These are phyloP conservation scores for Aspergillus cristatus DNA, from an alignment of 495 filamentous ascomycete species.

Conservation along the genomic window DNA sequence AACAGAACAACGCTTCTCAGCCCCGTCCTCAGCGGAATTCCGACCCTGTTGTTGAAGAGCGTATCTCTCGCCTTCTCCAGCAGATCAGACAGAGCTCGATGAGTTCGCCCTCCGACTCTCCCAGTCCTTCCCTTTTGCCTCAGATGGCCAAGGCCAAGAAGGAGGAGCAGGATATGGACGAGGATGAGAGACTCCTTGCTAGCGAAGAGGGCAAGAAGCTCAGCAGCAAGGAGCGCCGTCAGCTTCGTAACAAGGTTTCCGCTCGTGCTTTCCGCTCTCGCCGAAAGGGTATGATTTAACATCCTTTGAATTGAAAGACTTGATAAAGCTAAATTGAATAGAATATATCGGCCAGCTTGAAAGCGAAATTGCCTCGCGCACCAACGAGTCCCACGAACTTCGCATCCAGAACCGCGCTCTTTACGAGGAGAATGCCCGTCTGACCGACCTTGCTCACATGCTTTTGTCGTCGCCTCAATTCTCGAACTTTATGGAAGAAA, in stretches of 20 bases:
- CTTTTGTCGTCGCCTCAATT: slow-evolving; percentile 84
- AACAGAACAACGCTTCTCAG: slow-evolving; percentile 20
- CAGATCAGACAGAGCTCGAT: slow-evolving; percentile 67
- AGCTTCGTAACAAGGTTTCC: slow-evolving; percentile 96
- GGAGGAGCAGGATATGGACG: slow-evolving; percentile 97
- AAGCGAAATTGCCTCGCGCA: slow-evolving; percentile 63
- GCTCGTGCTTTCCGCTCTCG: slow-evolving; percentile 91
- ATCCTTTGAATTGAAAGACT: slow-evolving; percentile 1
- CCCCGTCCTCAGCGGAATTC: slow-evolving; percentile 40
- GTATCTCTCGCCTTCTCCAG: slow-evolving; percentile 73
- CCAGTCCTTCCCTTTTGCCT: slow-evolving; percentile 31
- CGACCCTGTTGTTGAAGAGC: slow-evolving; percentile 71
- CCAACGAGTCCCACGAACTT: slow-evolving; percentile 62
- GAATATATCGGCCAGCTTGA: slow-evolving; percentile 96
- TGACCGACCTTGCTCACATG: slow-evolving; percentile 68
- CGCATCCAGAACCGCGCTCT: slow-evolving; percentile 63
- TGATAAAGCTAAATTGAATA: slow-evolving; percentile 45
- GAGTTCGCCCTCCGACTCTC: slow-evolving; percentile 40
- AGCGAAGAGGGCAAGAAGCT: slow-evolving; percentile 98
- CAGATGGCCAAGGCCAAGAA: slow-evolving; percentile 62
- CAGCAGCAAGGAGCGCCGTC: slow-evolving; percentile 84
- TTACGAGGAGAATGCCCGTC: slow-evolving; percentile 68
- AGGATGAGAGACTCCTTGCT: slow-evolving; percentile 84
- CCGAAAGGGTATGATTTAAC: slow-evolving; percentile 69
- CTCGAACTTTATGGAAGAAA: slow-evolving; percentile 66